Evolutionary conservation across 371 early-diverging fungal genomes (phyloP).

Genomic region (Actinomortierella ambigua): DNA sequence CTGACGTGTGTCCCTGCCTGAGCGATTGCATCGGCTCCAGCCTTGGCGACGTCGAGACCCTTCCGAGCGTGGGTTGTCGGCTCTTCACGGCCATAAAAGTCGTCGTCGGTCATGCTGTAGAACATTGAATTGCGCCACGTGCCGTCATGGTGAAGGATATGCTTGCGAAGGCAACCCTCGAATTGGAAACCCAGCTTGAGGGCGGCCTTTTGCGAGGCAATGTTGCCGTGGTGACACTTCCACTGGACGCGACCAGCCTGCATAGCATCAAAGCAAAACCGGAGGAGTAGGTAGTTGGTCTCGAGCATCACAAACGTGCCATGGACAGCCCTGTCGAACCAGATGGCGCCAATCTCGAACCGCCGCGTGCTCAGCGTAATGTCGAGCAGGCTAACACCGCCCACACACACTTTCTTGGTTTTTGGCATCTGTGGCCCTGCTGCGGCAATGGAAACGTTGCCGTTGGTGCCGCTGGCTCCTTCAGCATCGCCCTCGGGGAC

Average conservation of each 20-base stretch:
- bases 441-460: too few species aligned
- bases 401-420: slow-evolving; percentile 31
- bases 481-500: slow-evolving; percentile 3
- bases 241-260: slow-evolving; percentile 42
- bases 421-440: too few species aligned
- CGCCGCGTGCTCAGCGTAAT: slow-evolving; percentile 16
- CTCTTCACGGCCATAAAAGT: slow-evolving; percentile 27
- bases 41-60: slow-evolving; percentile 9
- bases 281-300: slow-evolving; percentile 23
- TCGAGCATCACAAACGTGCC: slow-evolving; percentile 38
- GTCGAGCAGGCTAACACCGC: slow-evolving; percentile 28
- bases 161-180: slow-evolving; percentile 52
- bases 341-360: slow-evolving; percentile 28
- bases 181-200: slow-evolving; percentile 48
- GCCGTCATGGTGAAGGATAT: slow-evolving; percentile 42
- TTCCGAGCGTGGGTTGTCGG: slow-evolving; percentile 12
- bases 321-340: slow-evolving; percentile 38
- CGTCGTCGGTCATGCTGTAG: slow-evolving; percentile 44
- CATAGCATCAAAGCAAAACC: slow-evolving; percentile 29
- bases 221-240: slow-evolving; percentile 50
- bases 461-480: not conserved
- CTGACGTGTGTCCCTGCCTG: not conserved
- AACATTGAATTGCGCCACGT: slow-evolving; percentile 23
- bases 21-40: not conserved
- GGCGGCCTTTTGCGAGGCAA: slow-evolving; percentile 52